phyloP scores from a whole-genome alignment of 495 filamentous ascomycete species.

The Penicillium canescens region DNA sequence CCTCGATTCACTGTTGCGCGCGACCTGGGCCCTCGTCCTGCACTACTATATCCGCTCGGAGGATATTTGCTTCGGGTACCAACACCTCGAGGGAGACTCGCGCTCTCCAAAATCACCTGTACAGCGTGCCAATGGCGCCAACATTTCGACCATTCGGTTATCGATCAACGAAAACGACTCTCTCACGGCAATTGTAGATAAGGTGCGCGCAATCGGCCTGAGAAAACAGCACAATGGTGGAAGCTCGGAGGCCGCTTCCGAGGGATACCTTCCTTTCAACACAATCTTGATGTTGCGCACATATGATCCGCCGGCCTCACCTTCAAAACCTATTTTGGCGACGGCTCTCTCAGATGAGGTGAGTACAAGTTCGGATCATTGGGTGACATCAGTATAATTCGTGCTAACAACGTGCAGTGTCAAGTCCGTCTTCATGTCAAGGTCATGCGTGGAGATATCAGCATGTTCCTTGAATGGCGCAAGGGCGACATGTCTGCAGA shows the following conservation, averaged over 20 bases:
- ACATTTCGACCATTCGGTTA: constrained; percentile 23
- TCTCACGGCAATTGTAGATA: constrained; percentile 32
- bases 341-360: constrained; percentile 39
- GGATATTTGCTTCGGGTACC: constrained; percentile 58
- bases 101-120: constrained; percentile 16
- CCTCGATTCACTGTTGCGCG: constrained; percentile 39
- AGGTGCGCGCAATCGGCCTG: constrained; percentile 14
- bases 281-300: constrained; percentile 43
- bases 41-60: constrained; percentile 54
- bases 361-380: background rate
- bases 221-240: constrained; percentile 13
- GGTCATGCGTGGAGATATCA: constrained; percentile 38
- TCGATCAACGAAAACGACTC: constrained; percentile 35
- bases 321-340: constrained; percentile 31
- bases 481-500: constrained; percentile 44
- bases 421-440: constrained; percentile 49
- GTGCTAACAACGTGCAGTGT: constrained; percentile 28
- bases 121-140: constrained; percentile 17
- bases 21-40: constrained; percentile 57
- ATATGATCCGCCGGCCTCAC: constrained; percentile 20
- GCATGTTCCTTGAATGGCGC: constrained; percentile 49
- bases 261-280: constrained; percentile 34
- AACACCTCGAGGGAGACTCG: constrained; percentile 31
- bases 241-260: constrained; percentile 7
- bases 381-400: background rate